Percentiles rank a stretch among this genome's conserved stretches.
Conservation (phyloP, 345 rosid species). For the Salix koriyanagi region DNA sequence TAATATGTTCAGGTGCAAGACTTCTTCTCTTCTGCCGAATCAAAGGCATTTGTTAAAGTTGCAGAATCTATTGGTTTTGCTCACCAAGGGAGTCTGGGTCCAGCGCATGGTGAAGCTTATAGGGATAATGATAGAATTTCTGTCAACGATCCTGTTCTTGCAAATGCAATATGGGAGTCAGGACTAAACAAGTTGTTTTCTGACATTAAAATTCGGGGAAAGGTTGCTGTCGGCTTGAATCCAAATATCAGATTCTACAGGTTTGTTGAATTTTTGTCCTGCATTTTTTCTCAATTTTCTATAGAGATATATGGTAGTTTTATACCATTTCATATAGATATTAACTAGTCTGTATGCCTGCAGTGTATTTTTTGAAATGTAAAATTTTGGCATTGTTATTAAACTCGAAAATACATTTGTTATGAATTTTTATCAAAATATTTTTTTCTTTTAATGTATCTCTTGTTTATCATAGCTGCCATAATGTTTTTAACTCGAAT, state of each 20-base stretch:
- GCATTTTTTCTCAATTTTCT: not conserved
- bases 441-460: no score
- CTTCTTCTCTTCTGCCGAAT: slow-evolving; percentile 65
- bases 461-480: no score
- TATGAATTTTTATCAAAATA: no score
- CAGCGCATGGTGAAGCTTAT: slow-evolving; percentile 82
- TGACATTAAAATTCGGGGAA: slow-evolving; percentile 68
- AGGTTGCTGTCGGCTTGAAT: slow-evolving; percentile 81
- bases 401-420: no score
- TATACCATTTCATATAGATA: not conserved
- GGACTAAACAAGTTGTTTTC: slow-evolving; percentile 61
- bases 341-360: no score
- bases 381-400: no score
- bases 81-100: slow-evolving; percentile 94
- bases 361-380: no score
- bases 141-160: slow-evolving; percentile 64
- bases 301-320: not conserved
- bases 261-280: slow-evolving; percentile 26
- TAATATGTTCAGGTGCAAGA: slow-evolving; percentile 54
- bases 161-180: slow-evolving; percentile 62
- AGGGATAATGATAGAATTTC: slow-evolving; percentile 81
- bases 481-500: no score
- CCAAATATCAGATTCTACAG: slow-evolving; percentile 84
- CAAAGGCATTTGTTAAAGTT: slow-evolving; percentile 52
- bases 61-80: slow-evolving; percentile 77